phyloP scores from a whole-genome alignment of 164 flowering plant species.

The Vitis labrusca region DNA sequence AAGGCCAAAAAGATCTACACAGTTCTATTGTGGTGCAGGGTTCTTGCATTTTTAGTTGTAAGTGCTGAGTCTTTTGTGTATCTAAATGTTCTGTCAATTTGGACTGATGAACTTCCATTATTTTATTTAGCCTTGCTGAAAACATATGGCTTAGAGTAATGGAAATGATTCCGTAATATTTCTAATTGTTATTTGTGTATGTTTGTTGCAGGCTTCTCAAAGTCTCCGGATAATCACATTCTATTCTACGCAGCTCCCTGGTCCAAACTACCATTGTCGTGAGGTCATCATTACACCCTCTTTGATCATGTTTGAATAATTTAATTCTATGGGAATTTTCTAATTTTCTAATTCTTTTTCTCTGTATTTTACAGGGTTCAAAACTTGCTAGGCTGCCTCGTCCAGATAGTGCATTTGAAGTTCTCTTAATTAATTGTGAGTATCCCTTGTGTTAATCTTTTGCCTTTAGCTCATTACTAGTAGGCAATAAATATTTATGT shows the following conservation, averaged over 20 bases:
- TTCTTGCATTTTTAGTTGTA: constrained; percentile 93
- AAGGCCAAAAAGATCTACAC: constrained; percentile 95
- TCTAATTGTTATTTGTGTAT: neutral
- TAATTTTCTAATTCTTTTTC: neutral
- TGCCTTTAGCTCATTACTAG: neutral
- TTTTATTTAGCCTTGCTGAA: too few species aligned
- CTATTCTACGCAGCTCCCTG: constrained; percentile 96
- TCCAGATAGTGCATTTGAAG: constrained; percentile 70
- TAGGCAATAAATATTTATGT: neutral
- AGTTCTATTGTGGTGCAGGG: constrained; percentile 94
- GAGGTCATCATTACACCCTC: constrained; percentile 51
- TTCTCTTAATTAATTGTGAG: constrained; percentile 75
- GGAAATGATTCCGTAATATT: neutral
- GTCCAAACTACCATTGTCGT: constrained; percentile 98
- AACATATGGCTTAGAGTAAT: neutral
- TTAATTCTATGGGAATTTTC: too few species aligned
- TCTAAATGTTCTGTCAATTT: neutral
- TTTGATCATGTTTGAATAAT: neutral
- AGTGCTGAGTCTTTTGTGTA: constrained; percentile 32
- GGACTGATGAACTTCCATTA: too few species aligned
- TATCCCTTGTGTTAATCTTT: neutral
- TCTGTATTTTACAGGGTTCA: constrained; percentile 63
- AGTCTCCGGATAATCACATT: constrained; percentile 81
- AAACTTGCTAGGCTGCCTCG: constrained; percentile 83
- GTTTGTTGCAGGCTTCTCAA: constrained; percentile 75